Conservation (phyloP, 352 stramenopile genomes). For the Globisporangium canariense region DNA sequence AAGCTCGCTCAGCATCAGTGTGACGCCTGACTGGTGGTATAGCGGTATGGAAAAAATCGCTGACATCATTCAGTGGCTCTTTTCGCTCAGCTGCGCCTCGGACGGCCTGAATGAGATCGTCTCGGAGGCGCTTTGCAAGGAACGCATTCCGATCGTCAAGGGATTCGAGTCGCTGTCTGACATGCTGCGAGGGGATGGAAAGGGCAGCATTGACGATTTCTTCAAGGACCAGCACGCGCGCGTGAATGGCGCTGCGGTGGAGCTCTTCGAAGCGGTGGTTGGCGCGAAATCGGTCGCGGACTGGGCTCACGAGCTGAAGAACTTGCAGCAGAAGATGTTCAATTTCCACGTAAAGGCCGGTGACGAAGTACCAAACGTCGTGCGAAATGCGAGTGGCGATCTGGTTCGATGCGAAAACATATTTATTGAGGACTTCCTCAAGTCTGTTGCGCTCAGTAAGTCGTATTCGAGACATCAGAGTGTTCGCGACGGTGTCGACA, state of each 20-base stretch:
- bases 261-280: slow-evolving; percentile 12
- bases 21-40: slow-evolving; percentile 67
- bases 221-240: slow-evolving; percentile 23
- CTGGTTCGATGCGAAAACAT: slow-evolving; percentile 49
- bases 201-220: slow-evolving; percentile 18
- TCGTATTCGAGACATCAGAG: slow-evolving; percentile 53
- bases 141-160: slow-evolving; percentile 30
- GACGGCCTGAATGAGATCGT: slow-evolving; percentile 74
- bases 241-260: slow-evolving; percentile 15
- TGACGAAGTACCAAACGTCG: slow-evolving; percentile 12
- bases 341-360: slow-evolving; percentile 20
- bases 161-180: slow-evolving; percentile 32
- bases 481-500: slow-evolving; percentile 60
- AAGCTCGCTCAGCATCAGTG: slow-evolving; percentile 68
- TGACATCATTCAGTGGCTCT: slow-evolving; percentile 68
- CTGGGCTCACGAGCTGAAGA: slow-evolving; percentile 33
- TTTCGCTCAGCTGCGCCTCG: slow-evolving; percentile 59
- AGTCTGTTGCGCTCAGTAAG: slow-evolving; percentile 49
- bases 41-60: slow-evolving; percentile 51
- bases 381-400: slow-evolving; percentile 32
- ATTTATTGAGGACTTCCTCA: slow-evolving; percentile 78
- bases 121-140: slow-evolving; percentile 56
- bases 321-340: slow-evolving; percentile 29
- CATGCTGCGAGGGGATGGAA: slow-evolving; percentile 18
- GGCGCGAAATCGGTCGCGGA: slow-evolving; percentile 1